phyloP scores from a whole-genome alignment of 75 land plant genomes.

The Sequoia sempervirens region DNA sequence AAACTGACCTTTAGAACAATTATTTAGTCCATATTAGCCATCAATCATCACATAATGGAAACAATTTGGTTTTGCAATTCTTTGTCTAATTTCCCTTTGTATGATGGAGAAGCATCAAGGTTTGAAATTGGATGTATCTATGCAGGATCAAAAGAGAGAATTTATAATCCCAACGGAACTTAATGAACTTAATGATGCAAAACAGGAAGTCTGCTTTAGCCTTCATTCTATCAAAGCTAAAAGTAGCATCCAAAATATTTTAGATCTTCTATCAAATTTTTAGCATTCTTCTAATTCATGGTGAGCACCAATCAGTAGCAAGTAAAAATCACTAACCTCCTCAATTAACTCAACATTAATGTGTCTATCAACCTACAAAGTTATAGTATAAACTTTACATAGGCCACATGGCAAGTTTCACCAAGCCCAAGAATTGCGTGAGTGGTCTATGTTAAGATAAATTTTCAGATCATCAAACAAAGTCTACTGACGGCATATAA shows the following conservation, averaged over 20 bases:
- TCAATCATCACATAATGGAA: background rate
- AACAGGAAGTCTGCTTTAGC: background rate
- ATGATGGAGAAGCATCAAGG: background rate
- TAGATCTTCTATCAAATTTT: constrained; percentile 2
- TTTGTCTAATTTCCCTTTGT: background rate
- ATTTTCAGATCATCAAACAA: background rate
- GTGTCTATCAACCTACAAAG: background rate
- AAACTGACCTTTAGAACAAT: background rate
- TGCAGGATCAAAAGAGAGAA: background rate
- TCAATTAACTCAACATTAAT: background rate
- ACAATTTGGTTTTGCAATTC: background rate
- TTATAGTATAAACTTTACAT: background rate
- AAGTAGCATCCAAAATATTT: background rate
- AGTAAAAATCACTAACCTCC: background rate
- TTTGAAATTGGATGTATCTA: background rate
- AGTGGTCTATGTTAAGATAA: background rate
- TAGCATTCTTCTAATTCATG: background rate
- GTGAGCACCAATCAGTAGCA: background rate
- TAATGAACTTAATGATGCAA: background rate
- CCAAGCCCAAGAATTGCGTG: background rate
- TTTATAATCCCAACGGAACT: background rate
- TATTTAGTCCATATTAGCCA: background rate
- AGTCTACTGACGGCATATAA: background rate
- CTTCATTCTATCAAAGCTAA: background rate
- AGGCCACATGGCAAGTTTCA: background rate